Evolutionary conservation across 495 filamentous ascomycete species (phyloP), one percentile per base, ranked within the genome.

Genomic region (Trypethelium eluteriae): DNA sequence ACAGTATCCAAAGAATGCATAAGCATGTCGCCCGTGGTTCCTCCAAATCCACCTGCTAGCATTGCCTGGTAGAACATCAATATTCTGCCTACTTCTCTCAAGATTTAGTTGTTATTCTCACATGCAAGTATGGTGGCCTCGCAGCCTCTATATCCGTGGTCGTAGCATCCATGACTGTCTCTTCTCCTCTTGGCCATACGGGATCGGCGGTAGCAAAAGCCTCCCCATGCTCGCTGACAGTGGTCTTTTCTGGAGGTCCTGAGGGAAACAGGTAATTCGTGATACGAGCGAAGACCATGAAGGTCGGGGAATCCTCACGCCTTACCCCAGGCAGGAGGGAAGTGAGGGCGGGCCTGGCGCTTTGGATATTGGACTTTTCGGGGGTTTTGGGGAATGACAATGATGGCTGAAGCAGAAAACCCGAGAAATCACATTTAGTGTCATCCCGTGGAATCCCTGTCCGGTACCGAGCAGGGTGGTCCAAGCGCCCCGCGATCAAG

Each of bases 1-100:
- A 98, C 94, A 7, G 94, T 98, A 79, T 98, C 94, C 75, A 98
- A 84, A 57, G 93, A 97, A 77, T 98, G 94, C 95, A 98, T 98
- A 67, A 98, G 80, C 84, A 98, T 91, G 77, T 98, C 94, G 63
- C 94, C 94, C 59, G 89, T 93, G 38, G 89, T 91, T 36, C 94
- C 94, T 69, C 94, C 94, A 35, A 90, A 75, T 64, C 93, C 94
- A 66, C 94, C 94, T 12, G 95, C 94, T 67, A 98, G 80, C 93
- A 97, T 98, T 72, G 88, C 89, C 91, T 98, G 72, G 46, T 69
- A 46, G 35, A 65, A 72, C 6, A 66, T 66, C 14, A 70, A 59
- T 12, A 9, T 59, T 36, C 5, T 59, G 7, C 7, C 36, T 25
- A 25, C 25, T 59, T 32, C 14, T 59, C 5, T 36, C 25, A 62